phyloP scores from a whole-genome alignment of 1,139 yeast genomes.

The Blastobotrys proliferans region DNA sequence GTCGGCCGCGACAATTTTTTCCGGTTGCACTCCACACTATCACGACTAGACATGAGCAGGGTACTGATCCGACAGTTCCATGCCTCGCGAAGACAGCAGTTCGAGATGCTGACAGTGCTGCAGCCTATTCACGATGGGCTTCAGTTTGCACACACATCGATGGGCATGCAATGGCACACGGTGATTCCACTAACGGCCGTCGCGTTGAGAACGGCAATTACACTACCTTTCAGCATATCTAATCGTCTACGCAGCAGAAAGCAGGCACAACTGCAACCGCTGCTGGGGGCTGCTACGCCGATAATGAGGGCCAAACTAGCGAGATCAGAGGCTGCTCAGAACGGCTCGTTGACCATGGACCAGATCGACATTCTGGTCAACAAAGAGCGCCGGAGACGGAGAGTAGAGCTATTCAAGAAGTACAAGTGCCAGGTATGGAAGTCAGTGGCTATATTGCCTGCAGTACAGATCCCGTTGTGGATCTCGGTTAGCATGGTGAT shows the following conservation, averaged over 20 bases:
- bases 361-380: slow-evolving; percentile 69
- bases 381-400: slow-evolving; percentile 74
- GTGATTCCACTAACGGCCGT: slow-evolving; percentile 74
- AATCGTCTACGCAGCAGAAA: slow-evolving; percentile 66
- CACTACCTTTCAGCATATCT: slow-evolving; percentile 71
- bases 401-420: slow-evolving; percentile 60
- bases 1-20: too few species aligned
- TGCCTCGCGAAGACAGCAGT: background rate
- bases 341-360: slow-evolving; percentile 58
- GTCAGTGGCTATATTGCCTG: slow-evolving; percentile 60
- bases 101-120: slow-evolving; percentile 18
- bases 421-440: slow-evolving; percentile 78
- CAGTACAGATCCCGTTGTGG: slow-evolving; percentile 88
- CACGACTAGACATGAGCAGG: too few species aligned
- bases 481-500: slow-evolving; percentile 69
- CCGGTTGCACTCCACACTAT: too few species aligned
- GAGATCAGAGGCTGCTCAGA: slow-evolving; percentile 36
- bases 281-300: slow-evolving; percentile 72
- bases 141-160: slow-evolving; percentile 28
- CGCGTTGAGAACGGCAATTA: slow-evolving; percentile 57
- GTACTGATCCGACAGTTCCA: slow-evolving; percentile 8
- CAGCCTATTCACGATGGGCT: slow-evolving; percentile 26
- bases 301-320: slow-evolving; percentile 70
- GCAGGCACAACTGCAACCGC: slow-evolving; percentile 60
- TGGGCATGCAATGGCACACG: slow-evolving; percentile 80